A percentile compares a stretch with the other conserved stretches of the same genome.
These are phyloP conservation scores for Sambucus nigra DNA, from an alignment of 129 eudicot species.

Conservation along the genomic window DNA sequence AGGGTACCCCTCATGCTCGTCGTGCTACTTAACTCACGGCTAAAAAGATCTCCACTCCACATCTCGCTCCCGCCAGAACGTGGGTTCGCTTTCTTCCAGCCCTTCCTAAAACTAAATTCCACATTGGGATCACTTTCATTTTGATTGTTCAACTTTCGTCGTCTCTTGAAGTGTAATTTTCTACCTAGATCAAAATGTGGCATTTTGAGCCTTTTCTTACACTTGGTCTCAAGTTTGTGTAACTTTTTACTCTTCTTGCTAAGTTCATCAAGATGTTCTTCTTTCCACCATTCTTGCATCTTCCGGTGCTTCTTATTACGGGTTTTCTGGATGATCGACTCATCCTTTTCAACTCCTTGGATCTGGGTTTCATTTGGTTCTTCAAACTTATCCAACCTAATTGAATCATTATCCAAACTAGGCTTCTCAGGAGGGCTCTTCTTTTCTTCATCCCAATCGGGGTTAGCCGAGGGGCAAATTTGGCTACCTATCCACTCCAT, in stretches of 20 bases:
- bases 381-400: slow-evolving; percentile 23
- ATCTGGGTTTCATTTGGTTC: slow-evolving; percentile 18
- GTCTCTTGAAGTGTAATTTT: slow-evolving; percentile 23
- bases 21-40: slow-evolving; percentile 92
- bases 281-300: slow-evolving; percentile 99
- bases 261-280: slow-evolving; percentile 68
- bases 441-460: slow-evolving; percentile 68
- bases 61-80: slow-evolving; percentile 52
- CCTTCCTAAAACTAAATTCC: slow-evolving; percentile 62
- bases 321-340: slow-evolving; percentile 24
- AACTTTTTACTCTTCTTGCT: slow-evolving; percentile 34
- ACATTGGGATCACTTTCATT: slow-evolving; percentile 20
- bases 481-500: slow-evolving; percentile 98
- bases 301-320: slow-evolving; percentile 46
- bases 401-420: slow-evolving; percentile 22
- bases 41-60: slow-evolving; percentile 83
- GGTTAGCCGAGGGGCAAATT: slow-evolving; percentile 43
- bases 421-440: slow-evolving; percentile 24
- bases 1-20: slow-evolving; percentile 98
- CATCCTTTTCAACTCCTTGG: slow-evolving; percentile 19
- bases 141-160: slow-evolving; percentile 21
- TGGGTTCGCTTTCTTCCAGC: slow-evolving; percentile 40
- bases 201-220: slow-evolving; percentile 34
- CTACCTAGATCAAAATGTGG: slow-evolving; percentile 36
- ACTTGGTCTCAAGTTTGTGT: slow-evolving; percentile 27